A percentile compares a stretch with the other conserved stretches of the same genome.
Conservation (phyloP, 208 protist species). For the Balamuthia mandrillaris region DNA sequence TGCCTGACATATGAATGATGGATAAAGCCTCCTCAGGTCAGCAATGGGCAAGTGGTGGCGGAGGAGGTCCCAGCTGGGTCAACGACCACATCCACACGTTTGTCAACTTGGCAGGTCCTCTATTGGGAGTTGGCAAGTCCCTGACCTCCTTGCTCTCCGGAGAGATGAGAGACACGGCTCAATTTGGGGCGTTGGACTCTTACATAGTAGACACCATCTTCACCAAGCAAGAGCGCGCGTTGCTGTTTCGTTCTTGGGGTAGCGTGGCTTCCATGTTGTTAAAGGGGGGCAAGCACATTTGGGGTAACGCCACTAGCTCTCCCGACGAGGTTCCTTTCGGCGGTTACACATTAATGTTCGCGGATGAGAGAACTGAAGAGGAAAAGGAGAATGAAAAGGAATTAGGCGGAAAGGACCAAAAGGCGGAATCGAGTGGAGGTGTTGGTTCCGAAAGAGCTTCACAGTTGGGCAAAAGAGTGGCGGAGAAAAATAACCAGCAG, state of each 20-base stretch:
- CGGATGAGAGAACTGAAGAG: background rate
- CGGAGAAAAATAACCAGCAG: too few relatives aligned
- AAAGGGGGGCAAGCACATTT: conserved; percentile 42
- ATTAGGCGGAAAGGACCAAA: too few relatives aligned
- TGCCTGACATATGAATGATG: background rate
- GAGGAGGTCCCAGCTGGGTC: conserved; percentile 75
- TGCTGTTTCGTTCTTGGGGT: conserved; percentile 66
- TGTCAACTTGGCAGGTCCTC: conserved; percentile 79
- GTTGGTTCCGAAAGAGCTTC: too few relatives aligned
- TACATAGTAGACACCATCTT: conserved; percentile 79
- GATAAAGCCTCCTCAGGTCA: background rate
- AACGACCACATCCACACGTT: conserved; percentile 80
- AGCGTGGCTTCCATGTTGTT: conserved; percentile 43
- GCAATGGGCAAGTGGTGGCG: background rate
- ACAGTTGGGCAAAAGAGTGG: too few relatives aligned
- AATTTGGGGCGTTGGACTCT: conserved; percentile 67
- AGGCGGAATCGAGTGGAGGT: too few relatives aligned
- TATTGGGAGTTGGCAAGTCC: conserved; percentile 79
- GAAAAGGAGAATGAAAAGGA: background rate
- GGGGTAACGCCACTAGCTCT: conserved; percentile 21
- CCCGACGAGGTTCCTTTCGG: background rate
- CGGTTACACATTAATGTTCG: background rate
- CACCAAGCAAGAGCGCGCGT: conserved; percentile 67
- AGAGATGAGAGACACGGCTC: conserved; percentile 82
- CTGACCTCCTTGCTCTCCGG: conserved; percentile 76